These are phyloP conservation scores for Penicillium expansum DNA, from an alignment of 2,329 filamentous ascomycete species.

Conservation along the genomic window DNA sequence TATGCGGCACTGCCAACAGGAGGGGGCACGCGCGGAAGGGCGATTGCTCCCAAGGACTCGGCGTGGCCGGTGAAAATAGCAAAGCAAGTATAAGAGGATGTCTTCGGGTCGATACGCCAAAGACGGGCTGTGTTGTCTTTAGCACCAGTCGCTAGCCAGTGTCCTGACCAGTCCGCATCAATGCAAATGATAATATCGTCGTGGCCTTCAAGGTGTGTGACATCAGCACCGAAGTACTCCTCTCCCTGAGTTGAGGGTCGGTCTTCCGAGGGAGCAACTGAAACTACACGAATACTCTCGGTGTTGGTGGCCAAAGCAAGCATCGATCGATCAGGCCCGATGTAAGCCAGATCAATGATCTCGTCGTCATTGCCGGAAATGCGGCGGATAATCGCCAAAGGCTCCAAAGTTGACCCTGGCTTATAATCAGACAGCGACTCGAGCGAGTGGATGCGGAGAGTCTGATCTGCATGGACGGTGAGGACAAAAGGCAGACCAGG, in stretches of 20 bases:
- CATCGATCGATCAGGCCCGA: constrained; percentile 74
- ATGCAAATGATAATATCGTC: constrained; percentile 94
- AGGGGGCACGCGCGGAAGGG: constrained; percentile 70
- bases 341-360: constrained; percentile 88
- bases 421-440: constrained; percentile 37
- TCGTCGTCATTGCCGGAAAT: constrained; percentile 98
- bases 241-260: constrained; percentile 34
- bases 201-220: constrained; percentile 82
- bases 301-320: constrained; percentile 92
- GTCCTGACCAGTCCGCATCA: constrained; percentile 92
- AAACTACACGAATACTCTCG: constrained; percentile 86
- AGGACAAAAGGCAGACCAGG: constrained; percentile 67
- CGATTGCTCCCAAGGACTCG: constrained; percentile 87
- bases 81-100: constrained; percentile 73
- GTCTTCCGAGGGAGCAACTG: constrained; percentile 50
- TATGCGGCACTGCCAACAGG: constrained; percentile 67
- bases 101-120: constrained; percentile 79
- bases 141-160: constrained; percentile 92
- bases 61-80: constrained; percentile 86
- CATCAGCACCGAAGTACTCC: constrained; percentile 82
- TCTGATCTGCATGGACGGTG: constrained; percentile 85
- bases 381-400: constrained; percentile 64
- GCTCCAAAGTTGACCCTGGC: constrained; percentile 50
- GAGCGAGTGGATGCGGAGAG: constrained; percentile 69
- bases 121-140: constrained; percentile 94